Conservation (phyloP, 2,329 filamentous ascomycete genomes). For the Beauveria rudraprayagi region DNA sequence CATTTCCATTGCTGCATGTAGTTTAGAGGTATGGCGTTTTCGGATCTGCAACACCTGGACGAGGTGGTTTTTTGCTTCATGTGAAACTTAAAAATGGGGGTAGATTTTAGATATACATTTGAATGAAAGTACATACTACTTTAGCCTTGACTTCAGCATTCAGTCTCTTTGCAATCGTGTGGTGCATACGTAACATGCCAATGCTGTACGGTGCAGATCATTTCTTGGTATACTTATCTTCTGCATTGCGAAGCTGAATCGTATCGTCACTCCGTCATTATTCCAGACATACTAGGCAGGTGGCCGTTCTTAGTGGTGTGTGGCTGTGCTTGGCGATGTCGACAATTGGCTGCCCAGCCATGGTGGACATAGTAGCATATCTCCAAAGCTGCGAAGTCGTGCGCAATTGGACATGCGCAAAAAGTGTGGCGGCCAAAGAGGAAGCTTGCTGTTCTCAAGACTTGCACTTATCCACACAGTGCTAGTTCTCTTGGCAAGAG, state of each 20-base stretch:
- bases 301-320: background rate
- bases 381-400: background rate
- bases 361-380: background rate
- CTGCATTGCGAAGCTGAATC: background rate
- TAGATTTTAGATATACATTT: background rate
- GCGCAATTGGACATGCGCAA: background rate
- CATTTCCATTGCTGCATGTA: background rate
- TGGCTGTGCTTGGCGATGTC: background rate
- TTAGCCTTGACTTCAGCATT: background rate
- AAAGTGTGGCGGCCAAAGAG: background rate
- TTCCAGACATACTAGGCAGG: background rate
- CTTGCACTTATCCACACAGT: background rate
- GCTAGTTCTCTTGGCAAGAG: background rate
- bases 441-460: background rate
- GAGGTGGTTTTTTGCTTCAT: background rate
- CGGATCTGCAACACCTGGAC: background rate
- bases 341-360: background rate
- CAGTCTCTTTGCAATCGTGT: background rate
- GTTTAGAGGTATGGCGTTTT: conserved; percentile 1
- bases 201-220: background rate
- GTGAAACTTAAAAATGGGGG: background rate
- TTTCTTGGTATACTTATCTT: background rate
- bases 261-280: background rate
- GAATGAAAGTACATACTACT: background rate
- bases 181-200: background rate